These are phyloP conservation scores for Zoysia japonica DNA, from an alignment of 176 grass and related monocot genomes.

Conservation along the genomic window DNA sequence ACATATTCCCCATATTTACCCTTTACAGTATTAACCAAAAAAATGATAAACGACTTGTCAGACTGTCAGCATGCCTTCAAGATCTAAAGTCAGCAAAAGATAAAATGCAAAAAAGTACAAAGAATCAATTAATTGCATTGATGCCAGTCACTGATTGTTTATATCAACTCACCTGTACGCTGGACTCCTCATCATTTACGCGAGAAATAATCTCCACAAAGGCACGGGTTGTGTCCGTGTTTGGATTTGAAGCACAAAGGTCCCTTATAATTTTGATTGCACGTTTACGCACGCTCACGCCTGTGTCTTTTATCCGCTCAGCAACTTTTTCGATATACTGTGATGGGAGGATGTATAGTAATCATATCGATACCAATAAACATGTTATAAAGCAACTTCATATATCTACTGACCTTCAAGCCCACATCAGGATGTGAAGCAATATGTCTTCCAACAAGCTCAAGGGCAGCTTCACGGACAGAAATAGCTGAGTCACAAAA, in stretches of 20 bases:
- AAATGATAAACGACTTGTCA: neutral
- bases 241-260: conserved; percentile 84
- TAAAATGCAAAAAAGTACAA: neutral
- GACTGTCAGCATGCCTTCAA: neutral
- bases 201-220: conserved; percentile 99
- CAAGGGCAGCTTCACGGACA: conserved; percentile 99
- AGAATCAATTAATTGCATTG: conserved; percentile 13
- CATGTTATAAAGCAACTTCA: conserved; percentile 28
- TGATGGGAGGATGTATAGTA: conserved; percentile 31
- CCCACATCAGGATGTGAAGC: conserved; percentile 99
- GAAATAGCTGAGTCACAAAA: conserved; percentile 99
- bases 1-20: neutral
- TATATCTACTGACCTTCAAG: conserved; percentile 70
- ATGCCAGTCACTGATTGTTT: neutral
- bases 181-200: conserved; percentile 98
- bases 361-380: conserved; percentile 30
- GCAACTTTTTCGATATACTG: conserved; percentile 99
- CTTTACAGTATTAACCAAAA: conserved; percentile 11
- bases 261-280: conserved; percentile 98
- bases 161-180: conserved; percentile 76
- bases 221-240: conserved; percentile 62
- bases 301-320: conserved; percentile 96
- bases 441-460: conserved; percentile 98
- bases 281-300: conserved; percentile 98
- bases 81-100: neutral